Conservation (phyloP, 345 rosid species). For the Eucalyptus viminalis region DNA sequence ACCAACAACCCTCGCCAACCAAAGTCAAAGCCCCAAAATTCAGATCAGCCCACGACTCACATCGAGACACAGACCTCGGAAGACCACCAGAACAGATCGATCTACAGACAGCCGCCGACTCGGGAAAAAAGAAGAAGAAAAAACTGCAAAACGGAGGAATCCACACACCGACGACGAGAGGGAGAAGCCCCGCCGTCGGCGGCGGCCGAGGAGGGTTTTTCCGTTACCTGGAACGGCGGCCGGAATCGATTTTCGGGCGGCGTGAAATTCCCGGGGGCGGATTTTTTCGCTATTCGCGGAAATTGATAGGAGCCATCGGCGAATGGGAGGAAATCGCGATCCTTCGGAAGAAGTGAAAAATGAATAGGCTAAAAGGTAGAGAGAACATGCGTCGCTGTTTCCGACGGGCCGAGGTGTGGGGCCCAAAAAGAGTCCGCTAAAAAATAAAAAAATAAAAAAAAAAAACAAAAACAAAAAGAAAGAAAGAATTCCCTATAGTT, state of each 20-base stretch:
- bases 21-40: neutral
- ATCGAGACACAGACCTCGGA: neutral
- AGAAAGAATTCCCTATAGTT: neutral
- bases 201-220: neutral
- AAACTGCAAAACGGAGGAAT: neutral
- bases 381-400: neutral
- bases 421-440: neutral
- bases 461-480: neutral
- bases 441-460: rapidly evolving
- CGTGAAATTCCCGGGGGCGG: neutral
- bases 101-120: neutral
- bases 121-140: neutral
- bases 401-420: neutral
- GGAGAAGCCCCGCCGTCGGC: neutral
- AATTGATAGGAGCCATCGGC: neutral
- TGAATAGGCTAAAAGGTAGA: neutral
- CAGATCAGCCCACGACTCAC: neutral
- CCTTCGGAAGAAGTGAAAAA: neutral
- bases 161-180: neutral
- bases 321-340: no score
- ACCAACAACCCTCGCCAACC: neutral
- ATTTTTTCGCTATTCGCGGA: neutral
- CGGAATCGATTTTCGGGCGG: neutral
- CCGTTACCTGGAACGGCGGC: neutral
- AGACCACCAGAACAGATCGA: neutral